phyloP scores from a whole-genome alignment of 768 basidiomycete species.

The Strobilomyces confusus region DNA sequence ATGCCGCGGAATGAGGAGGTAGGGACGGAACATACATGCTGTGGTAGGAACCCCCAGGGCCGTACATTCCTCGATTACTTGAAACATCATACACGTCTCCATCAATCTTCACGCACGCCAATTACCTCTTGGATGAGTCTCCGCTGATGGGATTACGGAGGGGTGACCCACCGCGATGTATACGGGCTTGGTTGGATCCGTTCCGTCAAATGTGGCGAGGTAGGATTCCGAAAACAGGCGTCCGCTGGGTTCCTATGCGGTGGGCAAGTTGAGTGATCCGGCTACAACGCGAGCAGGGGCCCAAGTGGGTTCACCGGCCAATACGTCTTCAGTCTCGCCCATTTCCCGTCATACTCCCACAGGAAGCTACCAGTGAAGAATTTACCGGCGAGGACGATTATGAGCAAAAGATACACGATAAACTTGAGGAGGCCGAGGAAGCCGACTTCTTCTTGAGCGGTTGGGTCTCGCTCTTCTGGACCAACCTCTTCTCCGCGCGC shows the following conservation, averaged over 20 bases:
- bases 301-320: slow-evolving; percentile 49
- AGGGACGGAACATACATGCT: slow-evolving; percentile 48
- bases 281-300: neutral
- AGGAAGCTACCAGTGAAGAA: slow-evolving; percentile 84
- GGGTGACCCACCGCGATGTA: slow-evolving; percentile 71
- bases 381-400: slow-evolving; percentile 62
- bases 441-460: slow-evolving; percentile 63
- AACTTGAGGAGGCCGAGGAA: slow-evolving; percentile 66
- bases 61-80: slow-evolving; percentile 71
- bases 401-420: slow-evolving; percentile 50
- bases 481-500: slow-evolving; percentile 71
- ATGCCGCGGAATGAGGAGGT: slow-evolving; percentile 15
- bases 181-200: slow-evolving; percentile 57
- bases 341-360: slow-evolving; percentile 78
- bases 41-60: slow-evolving; percentile 83
- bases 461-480: slow-evolving; percentile 71
- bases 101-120: slow-evolving; percentile 60
- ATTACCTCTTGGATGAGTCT: slow-evolving; percentile 5
- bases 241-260: slow-evolving; percentile 45
- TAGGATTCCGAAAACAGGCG: slow-evolving; percentile 70
- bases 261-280: neutral
- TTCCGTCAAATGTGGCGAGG: slow-evolving; percentile 70
- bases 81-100: slow-evolving; percentile 92
- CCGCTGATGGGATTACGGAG: slow-evolving; percentile 4
- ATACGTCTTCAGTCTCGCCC: slow-evolving; percentile 55